Percentiles rank a stretch among this genome's conserved stretches.
Conservation (phyloP, 257 asterid genomes). For the Oldenlandia corymbosa region DNA sequence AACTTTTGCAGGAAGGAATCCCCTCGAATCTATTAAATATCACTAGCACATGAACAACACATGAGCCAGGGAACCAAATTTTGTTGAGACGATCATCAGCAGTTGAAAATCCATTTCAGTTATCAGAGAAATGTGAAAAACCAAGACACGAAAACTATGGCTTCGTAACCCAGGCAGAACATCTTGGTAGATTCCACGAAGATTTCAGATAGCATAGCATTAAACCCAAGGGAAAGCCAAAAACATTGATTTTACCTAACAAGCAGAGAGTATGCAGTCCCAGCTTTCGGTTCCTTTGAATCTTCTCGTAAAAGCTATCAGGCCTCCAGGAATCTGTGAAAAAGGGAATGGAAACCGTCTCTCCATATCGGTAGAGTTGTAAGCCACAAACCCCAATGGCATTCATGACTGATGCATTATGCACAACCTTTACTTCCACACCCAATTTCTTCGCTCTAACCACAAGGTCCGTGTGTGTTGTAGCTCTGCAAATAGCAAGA, state of each 20-base stretch:
- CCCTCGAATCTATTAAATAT: neutral
- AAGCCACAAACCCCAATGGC: conserved; percentile 91
- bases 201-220: neutral
- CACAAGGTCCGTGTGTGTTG: conserved; percentile 90
- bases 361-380: conserved; percentile 89
- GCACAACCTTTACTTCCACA: conserved; percentile 74
- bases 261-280: conserved; percentile 89
- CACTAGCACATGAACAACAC: neutral
- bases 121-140: neutral
- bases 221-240: neutral
- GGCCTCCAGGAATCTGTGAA: conserved; percentile 97
- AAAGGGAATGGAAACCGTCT: conserved; percentile 81
- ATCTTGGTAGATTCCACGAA: neutral
- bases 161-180: neutral
- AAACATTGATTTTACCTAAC: conserved; percentile 44
- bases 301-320: conserved; percentile 84
- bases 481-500: conserved; percentile 50
- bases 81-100: no score
- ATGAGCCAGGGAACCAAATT: no score
- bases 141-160: neutral
- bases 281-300: conserved; percentile 49
- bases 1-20: neutral
- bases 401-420: conserved; percentile 93
- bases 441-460: conserved; percentile 80
- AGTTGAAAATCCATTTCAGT: neutral